A percentile compares a stretch with the other conserved stretches of the same genome.
Conservation (phyloP, 2,329 filamentous ascomycete genomes). For the Claviceps sp. region DNA sequence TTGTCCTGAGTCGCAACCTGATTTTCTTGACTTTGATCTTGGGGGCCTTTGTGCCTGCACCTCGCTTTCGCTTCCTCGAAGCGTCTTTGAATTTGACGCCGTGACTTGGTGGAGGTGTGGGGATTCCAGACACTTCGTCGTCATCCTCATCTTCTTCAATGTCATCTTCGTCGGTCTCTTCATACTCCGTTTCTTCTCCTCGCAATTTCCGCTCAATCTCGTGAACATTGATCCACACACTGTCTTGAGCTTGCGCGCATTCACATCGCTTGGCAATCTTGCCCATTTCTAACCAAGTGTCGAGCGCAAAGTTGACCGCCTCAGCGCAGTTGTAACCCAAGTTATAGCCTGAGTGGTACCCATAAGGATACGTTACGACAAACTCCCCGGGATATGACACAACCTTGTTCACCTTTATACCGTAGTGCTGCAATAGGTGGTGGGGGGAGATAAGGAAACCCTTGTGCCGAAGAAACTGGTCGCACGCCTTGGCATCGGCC, state of each 20-base stretch:
- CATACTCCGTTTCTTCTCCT: constrained; percentile 76
- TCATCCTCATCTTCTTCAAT: constrained; percentile 48
- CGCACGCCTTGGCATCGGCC: constrained; percentile 85
- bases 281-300: constrained; percentile 89
- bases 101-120: constrained; percentile 65
- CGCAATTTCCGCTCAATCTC: constrained; percentile 91
- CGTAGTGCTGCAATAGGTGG: constrained; percentile 73
- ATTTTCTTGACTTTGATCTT: constrained; percentile 62
- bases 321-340: constrained; percentile 97
- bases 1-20: constrained; percentile 59
- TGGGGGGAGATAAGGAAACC: constrained; percentile 92
- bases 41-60: constrained; percentile 19
- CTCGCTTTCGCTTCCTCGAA: constrained; percentile 47
- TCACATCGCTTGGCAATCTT: constrained; percentile 94
- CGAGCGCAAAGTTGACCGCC: constrained; percentile 94
- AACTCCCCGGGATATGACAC: constrained; percentile 96
- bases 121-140: constrained; percentile 53
- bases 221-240: constrained; percentile 94
- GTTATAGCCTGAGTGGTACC: constrained; percentile 97
- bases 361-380: constrained; percentile 95
- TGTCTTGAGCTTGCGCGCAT: constrained; percentile 88
- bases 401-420: constrained; percentile 90
- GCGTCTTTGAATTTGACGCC: constrained; percentile 50
- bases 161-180: constrained; percentile 56
- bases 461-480: constrained; percentile 94